Conservation (phyloP, 495 filamentous ascomycete genomes). For the Penicillium desertorum region DNA sequence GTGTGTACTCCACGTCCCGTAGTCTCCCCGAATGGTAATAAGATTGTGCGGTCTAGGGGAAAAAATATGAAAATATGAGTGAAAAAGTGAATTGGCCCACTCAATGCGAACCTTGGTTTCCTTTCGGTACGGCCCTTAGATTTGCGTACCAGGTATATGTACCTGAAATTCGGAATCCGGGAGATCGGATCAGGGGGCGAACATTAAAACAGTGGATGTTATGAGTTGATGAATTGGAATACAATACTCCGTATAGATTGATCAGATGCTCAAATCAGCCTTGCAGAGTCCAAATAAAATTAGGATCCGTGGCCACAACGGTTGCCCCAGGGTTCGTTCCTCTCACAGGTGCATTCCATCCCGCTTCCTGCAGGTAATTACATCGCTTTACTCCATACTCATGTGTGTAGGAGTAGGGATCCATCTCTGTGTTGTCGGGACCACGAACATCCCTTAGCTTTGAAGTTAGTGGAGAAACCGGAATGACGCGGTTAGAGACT, state of each 20-base stretch:
- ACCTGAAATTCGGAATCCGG: not conserved
- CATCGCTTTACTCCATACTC: slow-evolving; percentile 3
- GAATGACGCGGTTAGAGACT: slow-evolving; percentile 11
- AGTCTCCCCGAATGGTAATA: not conserved
- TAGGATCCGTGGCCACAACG: slow-evolving; percentile 27
- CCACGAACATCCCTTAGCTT: slow-evolving; percentile 8
- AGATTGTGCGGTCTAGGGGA: not conserved
- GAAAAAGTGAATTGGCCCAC: slow-evolving; percentile 7
- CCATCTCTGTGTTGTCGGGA: slow-evolving; percentile 24
- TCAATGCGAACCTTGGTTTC: slow-evolving; percentile 13
- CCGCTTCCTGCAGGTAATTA: slow-evolving; percentile 23
- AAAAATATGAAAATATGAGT: not conserved
- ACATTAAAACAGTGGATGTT: slow-evolving; percentile 6
- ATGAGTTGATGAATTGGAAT: not conserved
- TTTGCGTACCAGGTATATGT: not conserved
- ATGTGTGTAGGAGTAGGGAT: slow-evolving; percentile 15
- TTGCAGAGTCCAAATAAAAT: slow-evolving; percentile 7
- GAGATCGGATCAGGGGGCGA: slow-evolving; percentile 4
- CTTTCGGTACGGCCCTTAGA: slow-evolving; percentile 27
- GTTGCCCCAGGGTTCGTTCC: slow-evolving; percentile 34
- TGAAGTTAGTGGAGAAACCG: slow-evolving; percentile 4
- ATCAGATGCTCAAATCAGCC: not conserved
- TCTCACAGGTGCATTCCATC: slow-evolving; percentile 25
- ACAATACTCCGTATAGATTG: no score
- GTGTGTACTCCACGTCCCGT: slow-evolving; percentile 15